phyloP scores from a whole-genome alignment of 805 yeast genomes.

The Yamadazyma takamatsuzukensis region DNA sequence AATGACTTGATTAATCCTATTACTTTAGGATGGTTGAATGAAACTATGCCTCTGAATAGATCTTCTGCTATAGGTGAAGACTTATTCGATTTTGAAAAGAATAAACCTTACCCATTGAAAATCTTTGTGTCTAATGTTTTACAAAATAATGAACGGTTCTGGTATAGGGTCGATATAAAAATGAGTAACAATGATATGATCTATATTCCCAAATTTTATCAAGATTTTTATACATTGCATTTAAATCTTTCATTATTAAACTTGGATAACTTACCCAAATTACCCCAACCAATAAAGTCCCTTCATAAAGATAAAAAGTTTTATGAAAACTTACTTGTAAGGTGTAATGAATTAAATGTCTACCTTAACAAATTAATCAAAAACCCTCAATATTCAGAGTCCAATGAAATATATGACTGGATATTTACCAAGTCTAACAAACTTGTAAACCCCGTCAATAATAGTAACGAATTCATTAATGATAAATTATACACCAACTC shows the following conservation, averaged over 20 bases:
- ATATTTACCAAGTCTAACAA: slow-evolving; percentile 1
- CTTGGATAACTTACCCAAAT: slow-evolving; percentile 19
- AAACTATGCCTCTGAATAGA: slow-evolving; percentile 3
- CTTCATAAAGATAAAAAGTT: slow-evolving; percentile 11
- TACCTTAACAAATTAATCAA: slow-evolving; percentile 21
- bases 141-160: slow-evolving; percentile 20
- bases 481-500: slow-evolving; percentile 18
- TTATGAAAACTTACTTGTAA: slow-evolving; percentile 14
- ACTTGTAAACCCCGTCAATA: slow-evolving; percentile 9
- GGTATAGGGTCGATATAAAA: slow-evolving; percentile 32
- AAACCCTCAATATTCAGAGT: slow-evolving; percentile 21
- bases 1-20: slow-evolving; percentile 35
- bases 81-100: slow-evolving; percentile 12
- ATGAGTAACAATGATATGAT: slow-evolving; percentile 16
- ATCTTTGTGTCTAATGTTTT: slow-evolving; percentile 24
- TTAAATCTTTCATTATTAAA: slow-evolving; percentile 11
- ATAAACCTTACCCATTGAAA: slow-evolving; percentile 8
- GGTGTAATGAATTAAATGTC: slow-evolving; percentile 22
- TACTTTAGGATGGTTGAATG: slow-evolving; percentile 28
- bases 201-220: slow-evolving; percentile 29
- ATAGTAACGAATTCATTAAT: slow-evolving; percentile 17
- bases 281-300: slow-evolving; percentile 27
- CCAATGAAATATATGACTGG: slow-evolving; percentile 18
- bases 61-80: slow-evolving; percentile 6
- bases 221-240: slow-evolving; percentile 36